Evolutionary conservation across 257 asterid genomes (phyloP).

Genomic region (Solanum infundibuliforme): DNA sequence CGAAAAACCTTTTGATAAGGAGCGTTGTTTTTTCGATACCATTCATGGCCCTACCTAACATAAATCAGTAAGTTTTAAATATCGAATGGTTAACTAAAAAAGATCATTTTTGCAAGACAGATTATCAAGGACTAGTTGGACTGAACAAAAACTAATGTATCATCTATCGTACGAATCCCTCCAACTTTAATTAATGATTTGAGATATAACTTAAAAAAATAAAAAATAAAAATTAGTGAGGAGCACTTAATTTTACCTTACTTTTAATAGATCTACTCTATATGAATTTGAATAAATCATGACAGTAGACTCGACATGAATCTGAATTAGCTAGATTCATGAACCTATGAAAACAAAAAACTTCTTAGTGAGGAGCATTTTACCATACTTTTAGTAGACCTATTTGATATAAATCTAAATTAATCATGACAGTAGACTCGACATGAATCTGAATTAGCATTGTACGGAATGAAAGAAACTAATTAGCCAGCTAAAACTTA

Average conservation of each 20-base stretch:
- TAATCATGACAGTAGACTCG: too few species aligned
- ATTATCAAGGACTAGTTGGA: background rate
- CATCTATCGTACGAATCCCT: background rate
- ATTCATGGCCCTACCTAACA: background rate
- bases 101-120: background rate
- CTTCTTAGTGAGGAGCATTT: background rate
- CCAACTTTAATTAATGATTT: background rate
- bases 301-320: too few species aligned
- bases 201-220: fast-evolving
- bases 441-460: background rate
- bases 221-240: background rate
- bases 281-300: background rate
- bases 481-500: constrained; percentile 6
- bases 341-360: too few species aligned
- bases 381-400: background rate
- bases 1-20: background rate
- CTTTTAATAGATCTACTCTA: background rate
- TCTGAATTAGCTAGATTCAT: background rate
- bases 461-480: background rate
- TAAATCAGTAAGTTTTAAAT: background rate
- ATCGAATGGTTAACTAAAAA: background rate
- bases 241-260: background rate
- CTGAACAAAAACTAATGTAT: background rate
- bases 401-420: too few species aligned
- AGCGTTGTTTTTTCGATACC: background rate